These are phyloP conservation scores for Penicillium crystallinum DNA, from an alignment of 495 filamentous ascomycete species.

Conservation along the genomic window DNA sequence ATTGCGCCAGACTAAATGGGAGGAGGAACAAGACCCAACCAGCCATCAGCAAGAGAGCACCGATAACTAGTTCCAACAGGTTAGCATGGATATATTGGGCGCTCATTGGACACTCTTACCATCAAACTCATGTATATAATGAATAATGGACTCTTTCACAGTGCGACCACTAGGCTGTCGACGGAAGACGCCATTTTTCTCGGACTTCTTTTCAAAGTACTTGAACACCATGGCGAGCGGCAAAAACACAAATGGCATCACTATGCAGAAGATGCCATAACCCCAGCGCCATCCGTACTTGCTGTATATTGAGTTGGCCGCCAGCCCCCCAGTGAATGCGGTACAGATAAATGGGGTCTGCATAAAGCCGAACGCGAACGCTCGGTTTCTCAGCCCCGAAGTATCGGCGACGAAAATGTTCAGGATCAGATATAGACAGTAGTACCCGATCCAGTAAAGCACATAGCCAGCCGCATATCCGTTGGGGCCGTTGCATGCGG, in stretches of 20 bases:
- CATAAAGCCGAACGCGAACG: slow-evolving; percentile 55
- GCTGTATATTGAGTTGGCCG: slow-evolving; percentile 39
- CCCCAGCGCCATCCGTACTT: slow-evolving; percentile 57
- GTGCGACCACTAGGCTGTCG: slow-evolving; percentile 41
- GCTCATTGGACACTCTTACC: slow-evolving; percentile 23
- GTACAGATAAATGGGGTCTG: slow-evolving; percentile 54
- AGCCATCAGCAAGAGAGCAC: slow-evolving; percentile 51
- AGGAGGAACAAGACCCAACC: slow-evolving; percentile 62
- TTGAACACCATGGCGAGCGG: slow-evolving; percentile 49
- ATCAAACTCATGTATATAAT: slow-evolving; percentile 60
- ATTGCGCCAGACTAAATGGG: slow-evolving; percentile 52
- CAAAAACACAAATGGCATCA: slow-evolving; percentile 46
- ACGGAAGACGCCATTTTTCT: slow-evolving; percentile 32
- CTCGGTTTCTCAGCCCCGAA: slow-evolving; percentile 56
- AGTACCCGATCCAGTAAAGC: slow-evolving; percentile 54
- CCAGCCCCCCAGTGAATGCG: slow-evolving; percentile 32
- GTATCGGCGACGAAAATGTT: slow-evolving; percentile 63
- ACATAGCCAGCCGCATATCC: slow-evolving; percentile 47
- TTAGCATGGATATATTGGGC: neutral
- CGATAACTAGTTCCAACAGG: slow-evolving; percentile 34
- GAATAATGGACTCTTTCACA: slow-evolving; percentile 38
- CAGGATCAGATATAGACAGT: slow-evolving; percentile 52
- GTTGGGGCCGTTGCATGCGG: slow-evolving; percentile 40
- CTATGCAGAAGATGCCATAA: slow-evolving; percentile 57
- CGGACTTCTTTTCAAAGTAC: slow-evolving; percentile 55